Base-by-base conservation (phyloP, 169 alveolate species). In the Eimeria maxima region DNA sequence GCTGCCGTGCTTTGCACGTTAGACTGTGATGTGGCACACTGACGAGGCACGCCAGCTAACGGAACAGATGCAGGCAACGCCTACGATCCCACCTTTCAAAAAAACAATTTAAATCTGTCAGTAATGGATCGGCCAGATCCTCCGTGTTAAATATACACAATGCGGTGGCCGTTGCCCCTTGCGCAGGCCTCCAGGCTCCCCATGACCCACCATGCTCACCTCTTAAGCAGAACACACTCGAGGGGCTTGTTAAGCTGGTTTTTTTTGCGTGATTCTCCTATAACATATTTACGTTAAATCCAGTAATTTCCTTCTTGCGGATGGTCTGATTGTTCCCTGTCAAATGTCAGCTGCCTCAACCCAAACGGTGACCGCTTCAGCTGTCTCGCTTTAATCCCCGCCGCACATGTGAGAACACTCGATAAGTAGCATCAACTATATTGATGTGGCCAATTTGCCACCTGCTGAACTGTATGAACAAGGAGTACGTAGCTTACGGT, bases 151-250 rank as follows among this genome's bases (percentile, higher is more conserved):
- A 69, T 69, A 47, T 33, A 14, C 47, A 29, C 10, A 4, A 14
- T 69, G 50, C 80, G 3, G 14, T 69, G 10, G n/a, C n/a, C 80
- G 80, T 3, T 69, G 50, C n/a, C n/a, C 16, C 22, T 10, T 8
- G 80, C 50, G 80, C 80, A 29, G 80, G 80, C 50, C 24, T 69
- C 50, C 80, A 69, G 80, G 50, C 80, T 24, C 14, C 5, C 50
- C 50, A 69, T 65, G 42, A 20, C 76, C 33, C 76, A 6, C 13
- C 44, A 5, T 65, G 80, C 80, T 69, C 80, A 33, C 2, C 80
- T 45, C 80, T 13, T 69, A 1, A 5, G 24, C 80, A 33, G 20
- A 1, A 14, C 50, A 11, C 24, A 11, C 10, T 47, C 27, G 45
- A 27, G 3, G 20, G 44, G 33, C 76, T 13, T 7, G 38, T 14